Conservation (phyloP, 176 grass and related monocot species). For the Triticum timopheevii region DNA sequence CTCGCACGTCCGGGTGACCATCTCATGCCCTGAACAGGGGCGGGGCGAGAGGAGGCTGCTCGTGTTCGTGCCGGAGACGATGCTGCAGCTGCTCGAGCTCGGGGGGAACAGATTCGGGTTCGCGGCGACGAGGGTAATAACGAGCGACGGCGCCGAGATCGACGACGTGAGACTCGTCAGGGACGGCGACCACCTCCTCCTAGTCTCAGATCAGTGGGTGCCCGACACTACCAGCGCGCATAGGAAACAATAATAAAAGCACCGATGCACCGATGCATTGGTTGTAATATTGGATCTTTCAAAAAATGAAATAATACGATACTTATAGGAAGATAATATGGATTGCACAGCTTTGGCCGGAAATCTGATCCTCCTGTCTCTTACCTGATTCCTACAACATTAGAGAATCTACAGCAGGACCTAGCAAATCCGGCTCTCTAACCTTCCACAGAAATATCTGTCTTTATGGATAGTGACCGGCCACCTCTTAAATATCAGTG, state of each 20-base stretch:
- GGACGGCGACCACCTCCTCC: slow-evolving; percentile 65
- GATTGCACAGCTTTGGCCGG: too few species aligned
- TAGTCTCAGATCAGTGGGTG: slow-evolving; percentile 37
- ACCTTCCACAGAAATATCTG: too few species aligned
- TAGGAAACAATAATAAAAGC: neutral
- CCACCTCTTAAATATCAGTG: too few species aligned
- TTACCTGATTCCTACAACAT: too few species aligned
- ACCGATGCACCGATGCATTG: too few species aligned
- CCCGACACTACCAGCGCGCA: neutral
- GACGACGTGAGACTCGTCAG: slow-evolving; percentile 66
- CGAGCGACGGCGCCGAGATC: slow-evolving; percentile 51
- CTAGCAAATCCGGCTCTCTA: too few species aligned
- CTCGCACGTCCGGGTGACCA: slow-evolving; percentile 26
- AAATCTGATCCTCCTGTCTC: too few species aligned
- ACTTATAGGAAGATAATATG: too few species aligned
- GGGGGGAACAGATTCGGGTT: slow-evolving; percentile 51
- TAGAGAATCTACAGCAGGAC: too few species aligned
- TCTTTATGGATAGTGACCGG: too few species aligned
- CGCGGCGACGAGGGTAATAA: slow-evolving; percentile 40
- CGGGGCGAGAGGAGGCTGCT: slow-evolving; percentile 43
- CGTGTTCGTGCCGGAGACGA: slow-evolving; percentile 62
- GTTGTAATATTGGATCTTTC: too few species aligned
- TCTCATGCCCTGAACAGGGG: slow-evolving; percentile 55
- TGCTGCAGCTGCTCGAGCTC: slow-evolving; percentile 55
- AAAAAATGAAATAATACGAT: too few species aligned